Conservation (phyloP, 257 asterid genomes). For the Fraxinus excelsior region DNA sequence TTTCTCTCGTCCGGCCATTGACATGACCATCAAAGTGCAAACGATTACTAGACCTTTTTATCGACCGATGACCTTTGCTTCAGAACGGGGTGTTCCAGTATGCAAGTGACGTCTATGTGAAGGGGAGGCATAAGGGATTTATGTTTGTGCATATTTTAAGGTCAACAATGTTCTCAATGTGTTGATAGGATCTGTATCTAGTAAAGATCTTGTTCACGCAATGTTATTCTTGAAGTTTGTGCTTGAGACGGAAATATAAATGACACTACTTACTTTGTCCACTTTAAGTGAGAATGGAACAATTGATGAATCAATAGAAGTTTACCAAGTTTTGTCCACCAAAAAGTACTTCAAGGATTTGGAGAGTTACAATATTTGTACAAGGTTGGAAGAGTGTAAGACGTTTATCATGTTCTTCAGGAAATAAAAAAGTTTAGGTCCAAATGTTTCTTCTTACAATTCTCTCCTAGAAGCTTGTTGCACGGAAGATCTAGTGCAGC, state of each 20-base stretch:
- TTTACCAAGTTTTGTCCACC: constrained; percentile 48
- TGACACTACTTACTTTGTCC: constrained; percentile 60
- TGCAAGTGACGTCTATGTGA: no score
- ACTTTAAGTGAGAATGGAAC: constrained; percentile 64
- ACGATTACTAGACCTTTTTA: no score
- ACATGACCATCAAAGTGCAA: no score
- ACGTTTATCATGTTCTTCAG: constrained; percentile 62
- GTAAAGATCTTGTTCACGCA: constrained; percentile 50
- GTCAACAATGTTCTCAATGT: constrained; percentile 69
- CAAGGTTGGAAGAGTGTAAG: constrained; percentile 54
- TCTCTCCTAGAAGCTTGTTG: constrained; percentile 79
- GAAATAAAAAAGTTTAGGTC: constrained; percentile 79
- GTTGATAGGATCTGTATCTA: constrained; percentile 71
- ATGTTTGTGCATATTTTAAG: no score
- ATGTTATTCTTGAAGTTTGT: constrained; percentile 65
- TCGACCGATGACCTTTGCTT: no score
- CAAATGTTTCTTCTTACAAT: constrained; percentile 67
- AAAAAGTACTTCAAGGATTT: constrained; percentile 51
- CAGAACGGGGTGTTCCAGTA: no score
- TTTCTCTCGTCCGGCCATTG: no score
- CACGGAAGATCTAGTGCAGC: no score
- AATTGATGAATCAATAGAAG: constrained; percentile 53
- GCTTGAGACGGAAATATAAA: constrained; percentile 55
- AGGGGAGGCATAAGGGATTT: no score
- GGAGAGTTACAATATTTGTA: constrained; percentile 51